These are phyloP conservation scores for Pulveroboletus sp. DNA, from an alignment of 768 basidiomycete genomes.

Conservation along the genomic window DNA sequence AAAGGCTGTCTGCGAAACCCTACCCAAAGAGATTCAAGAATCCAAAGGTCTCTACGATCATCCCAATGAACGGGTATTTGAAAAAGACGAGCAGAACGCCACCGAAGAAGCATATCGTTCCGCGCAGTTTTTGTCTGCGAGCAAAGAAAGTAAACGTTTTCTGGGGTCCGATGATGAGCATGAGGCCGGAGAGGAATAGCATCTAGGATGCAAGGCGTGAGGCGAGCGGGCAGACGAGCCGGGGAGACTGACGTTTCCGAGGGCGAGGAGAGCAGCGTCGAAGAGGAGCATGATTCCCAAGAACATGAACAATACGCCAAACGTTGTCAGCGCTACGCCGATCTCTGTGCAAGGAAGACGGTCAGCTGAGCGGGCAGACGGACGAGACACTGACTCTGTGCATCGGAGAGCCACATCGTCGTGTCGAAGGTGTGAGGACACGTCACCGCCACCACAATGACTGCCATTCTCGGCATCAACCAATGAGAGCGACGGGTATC, in stretches of 20 bases:
- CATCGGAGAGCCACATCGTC: conserved; percentile 51
- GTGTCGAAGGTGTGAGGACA: conserved; percentile 15
- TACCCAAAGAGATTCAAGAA: conserved; percentile 98
- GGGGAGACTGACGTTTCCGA: conserved; percentile 77
- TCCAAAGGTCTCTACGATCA: conserved; percentile 92
- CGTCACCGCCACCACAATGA: conserved; percentile 22
- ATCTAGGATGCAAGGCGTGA: conserved; percentile 49
- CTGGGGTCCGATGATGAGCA: conserved; percentile 93
- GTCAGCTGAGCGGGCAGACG: neutral
- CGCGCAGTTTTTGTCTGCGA: conserved; percentile 89
- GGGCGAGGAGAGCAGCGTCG: conserved; percentile 89
- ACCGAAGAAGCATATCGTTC: conserved; percentile 82
- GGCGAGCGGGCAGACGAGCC: neutral
- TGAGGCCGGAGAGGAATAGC: conserved; percentile 90
- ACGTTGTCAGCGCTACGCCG: conserved; percentile 93
- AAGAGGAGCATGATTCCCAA: conserved; percentile 95
- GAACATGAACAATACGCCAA: conserved; percentile 94
- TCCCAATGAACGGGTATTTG: conserved; percentile 93
- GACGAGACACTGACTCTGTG: conserved; percentile 37
- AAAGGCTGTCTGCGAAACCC: neutral
- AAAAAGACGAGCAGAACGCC: conserved; percentile 91
- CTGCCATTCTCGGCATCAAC: neutral
- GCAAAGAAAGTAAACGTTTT: conserved; percentile 99
- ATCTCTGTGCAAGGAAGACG: conserved; percentile 59
- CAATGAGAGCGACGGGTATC: conserved; percentile 14